Evolutionary conservation across 768 basidiomycete species (phyloP).

Genomic region (Lentinula boryana): DNA sequence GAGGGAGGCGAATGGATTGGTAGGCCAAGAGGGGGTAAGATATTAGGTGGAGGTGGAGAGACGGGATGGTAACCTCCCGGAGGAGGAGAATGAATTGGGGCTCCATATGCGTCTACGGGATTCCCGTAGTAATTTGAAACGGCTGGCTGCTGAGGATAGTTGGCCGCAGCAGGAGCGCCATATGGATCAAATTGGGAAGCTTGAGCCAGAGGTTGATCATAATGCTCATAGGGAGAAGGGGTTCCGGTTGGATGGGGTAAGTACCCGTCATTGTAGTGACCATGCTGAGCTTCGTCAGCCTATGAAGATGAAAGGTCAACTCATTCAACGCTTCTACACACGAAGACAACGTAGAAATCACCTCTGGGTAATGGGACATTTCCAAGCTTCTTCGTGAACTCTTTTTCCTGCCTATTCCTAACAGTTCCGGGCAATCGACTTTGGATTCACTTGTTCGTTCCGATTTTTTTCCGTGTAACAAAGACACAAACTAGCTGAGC

Average conservation of each 20-base stretch:
- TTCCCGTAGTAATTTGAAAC: background rate
- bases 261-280: slow-evolving; percentile 66
- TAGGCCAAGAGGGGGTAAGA: slow-evolving; percentile 1
- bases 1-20: slow-evolving; percentile 1
- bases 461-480: too few species aligned
- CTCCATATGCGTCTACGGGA: slow-evolving; percentile 10
- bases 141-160: slow-evolving; percentile 17
- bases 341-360: slow-evolving; percentile 6
- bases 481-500: too few species aligned
- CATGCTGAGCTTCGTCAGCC: slow-evolving; percentile 60
- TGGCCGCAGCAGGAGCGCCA: slow-evolving; percentile 15
- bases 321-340: background rate
- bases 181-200: slow-evolving; percentile 14
- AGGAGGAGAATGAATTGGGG: slow-evolving; percentile 20
- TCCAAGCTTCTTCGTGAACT: background rate
- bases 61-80: slow-evolving; percentile 9
- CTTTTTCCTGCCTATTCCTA: background rate
- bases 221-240: slow-evolving; percentile 36
- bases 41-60: slow-evolving; percentile 7
- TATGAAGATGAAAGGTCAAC: slow-evolving; percentile 14
- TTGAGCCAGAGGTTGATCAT: slow-evolving; percentile 16
- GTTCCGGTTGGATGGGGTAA: slow-evolving; percentile 36
- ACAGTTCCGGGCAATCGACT: background rate
- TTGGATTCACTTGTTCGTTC: too few species aligned
- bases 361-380: slow-evolving; percentile 32